phyloP scores from a whole-genome alignment of 306 rosid genomes.

The Casuarina cunninghamiana region DNA sequence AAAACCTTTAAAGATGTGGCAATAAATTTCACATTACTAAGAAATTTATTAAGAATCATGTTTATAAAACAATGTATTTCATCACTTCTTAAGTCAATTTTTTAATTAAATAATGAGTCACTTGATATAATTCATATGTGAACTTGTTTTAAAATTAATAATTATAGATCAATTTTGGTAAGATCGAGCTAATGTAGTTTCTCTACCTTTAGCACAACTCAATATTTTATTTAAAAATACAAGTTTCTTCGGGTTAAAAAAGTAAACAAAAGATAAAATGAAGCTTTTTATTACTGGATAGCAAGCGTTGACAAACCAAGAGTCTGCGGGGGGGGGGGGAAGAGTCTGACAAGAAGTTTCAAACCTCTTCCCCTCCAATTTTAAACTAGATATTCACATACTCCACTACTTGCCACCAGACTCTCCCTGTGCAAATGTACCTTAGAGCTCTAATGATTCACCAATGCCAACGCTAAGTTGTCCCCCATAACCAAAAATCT shows the following conservation, averaged over 20 bases:
- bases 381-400: neutral
- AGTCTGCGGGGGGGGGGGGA: neutral
- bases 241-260: neutral
- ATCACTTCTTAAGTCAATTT: too few relatives aligned
- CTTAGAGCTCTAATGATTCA: constrained; percentile 12
- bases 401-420: constrained; percentile 21
- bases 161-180: too few relatives aligned
- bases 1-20: too few relatives aligned
- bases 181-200: too few relatives aligned
- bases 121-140: too few relatives aligned
- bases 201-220: too few relatives aligned
- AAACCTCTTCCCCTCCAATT: constrained; percentile 8
- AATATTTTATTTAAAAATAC: too few relatives aligned
- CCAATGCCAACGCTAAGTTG: constrained; percentile 30
- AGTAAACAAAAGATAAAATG: neutral
- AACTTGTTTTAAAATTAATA: too few relatives aligned
- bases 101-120: too few relatives aligned
- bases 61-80: too few relatives aligned
- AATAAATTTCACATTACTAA: too few relatives aligned
- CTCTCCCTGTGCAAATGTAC: constrained; percentile 25
- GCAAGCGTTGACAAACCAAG: constrained; percentile 1
- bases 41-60: too few relatives aligned
- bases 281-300: neutral
- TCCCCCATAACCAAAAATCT: constrained; percentile 12
- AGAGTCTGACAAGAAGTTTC: neutral